Evolutionary conservation across 495 filamentous ascomycete genomes (phyloP).

Genomic region (Xylaria castorea): DNA sequence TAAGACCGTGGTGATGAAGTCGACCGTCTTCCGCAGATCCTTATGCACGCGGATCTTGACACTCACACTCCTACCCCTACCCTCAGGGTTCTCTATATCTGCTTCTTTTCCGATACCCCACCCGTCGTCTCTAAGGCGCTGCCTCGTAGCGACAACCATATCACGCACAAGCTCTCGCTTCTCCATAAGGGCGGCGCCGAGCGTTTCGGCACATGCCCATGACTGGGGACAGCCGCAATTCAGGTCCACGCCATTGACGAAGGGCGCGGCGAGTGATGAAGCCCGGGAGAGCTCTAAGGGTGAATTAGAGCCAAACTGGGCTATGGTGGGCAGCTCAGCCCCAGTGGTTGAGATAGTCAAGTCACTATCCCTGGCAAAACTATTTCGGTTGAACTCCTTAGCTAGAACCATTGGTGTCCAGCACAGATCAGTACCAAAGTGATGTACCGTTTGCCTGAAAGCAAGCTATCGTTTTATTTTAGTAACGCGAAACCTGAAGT

Average conservation of each 20-base stretch:
- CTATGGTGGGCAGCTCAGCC: conserved; percentile 59
- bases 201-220: conserved; percentile 67
- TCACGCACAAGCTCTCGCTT: conserved; percentile 63
- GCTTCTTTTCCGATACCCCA: conserved; percentile 50
- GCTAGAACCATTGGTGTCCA: conserved; percentile 77
- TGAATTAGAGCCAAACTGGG: conserved; percentile 66
- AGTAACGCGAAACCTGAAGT: not conserved
- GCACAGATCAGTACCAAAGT: conserved; percentile 66
- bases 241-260: conserved; percentile 66
- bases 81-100: conserved; percentile 41
- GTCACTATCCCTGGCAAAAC: conserved; percentile 65
- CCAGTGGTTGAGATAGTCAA: conserved; percentile 35
- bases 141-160: conserved; percentile 61
- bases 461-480: conserved; percentile 53
- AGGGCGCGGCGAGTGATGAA: conserved; percentile 64
- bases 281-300: conserved; percentile 65
- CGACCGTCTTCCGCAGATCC: conserved; percentile 60
- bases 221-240: conserved; percentile 76
- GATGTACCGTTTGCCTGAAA: conserved; percentile 65
- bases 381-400: conserved; percentile 70
- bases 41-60: conserved; percentile 71
- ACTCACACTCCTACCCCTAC: conserved; percentile 56
- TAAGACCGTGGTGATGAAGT: conserved; percentile 58
- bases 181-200: conserved; percentile 70
- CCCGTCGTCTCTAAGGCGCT: conserved; percentile 50